A percentile compares a stretch with the other conserved stretches of the same genome.
phyloP scores from a whole-genome alignment of 208 protist species.

The Acanthamoeba rhysodes region DNA sequence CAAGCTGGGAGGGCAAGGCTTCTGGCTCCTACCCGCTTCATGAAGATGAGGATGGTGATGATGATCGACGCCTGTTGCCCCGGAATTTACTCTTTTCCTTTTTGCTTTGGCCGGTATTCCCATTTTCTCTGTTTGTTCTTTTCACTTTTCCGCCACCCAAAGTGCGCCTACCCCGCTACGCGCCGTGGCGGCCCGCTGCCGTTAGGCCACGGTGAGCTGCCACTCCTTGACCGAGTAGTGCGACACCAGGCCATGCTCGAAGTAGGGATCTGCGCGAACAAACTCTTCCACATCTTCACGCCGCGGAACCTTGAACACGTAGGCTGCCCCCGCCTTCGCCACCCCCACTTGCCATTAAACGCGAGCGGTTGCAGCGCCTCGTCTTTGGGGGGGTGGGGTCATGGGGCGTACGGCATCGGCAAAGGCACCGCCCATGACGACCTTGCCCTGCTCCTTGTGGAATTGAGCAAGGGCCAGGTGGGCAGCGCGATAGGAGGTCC shows the following conservation, averaged over 20 bases:
- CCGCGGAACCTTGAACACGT: not conserved
- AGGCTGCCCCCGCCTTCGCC: not conserved
- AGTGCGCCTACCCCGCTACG: too few relatives aligned
- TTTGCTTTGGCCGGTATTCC: too few relatives aligned
- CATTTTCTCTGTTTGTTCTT: too few relatives aligned
- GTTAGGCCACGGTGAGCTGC: not conserved
- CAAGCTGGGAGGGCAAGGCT: too few relatives aligned
- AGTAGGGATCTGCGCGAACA: not conserved
- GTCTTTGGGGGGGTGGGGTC: too few relatives aligned
- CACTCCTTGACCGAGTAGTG: conserved; percentile 9
- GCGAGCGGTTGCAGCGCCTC: too few relatives aligned
- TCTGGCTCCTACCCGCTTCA: too few relatives aligned
- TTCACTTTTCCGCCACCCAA: too few relatives aligned
- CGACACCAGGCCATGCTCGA: not conserved
- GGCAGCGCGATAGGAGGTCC: not conserved
- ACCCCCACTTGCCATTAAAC: not conserved
- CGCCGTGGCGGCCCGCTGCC: too few relatives aligned
- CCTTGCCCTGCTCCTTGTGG: not conserved
- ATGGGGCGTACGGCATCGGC: not conserved
- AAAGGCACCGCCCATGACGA: not conserved
- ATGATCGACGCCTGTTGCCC: too few relatives aligned
- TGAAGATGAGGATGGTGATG: too few relatives aligned
- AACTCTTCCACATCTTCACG: conserved; percentile 1
- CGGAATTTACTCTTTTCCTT: too few relatives aligned
- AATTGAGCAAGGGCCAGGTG: not conserved